A percentile compares a stretch with the other conserved stretches of the same genome.
Conservation (phyloP, 192 early-diverging fungal genomes). For the Haplosporangium gracile region DNA sequence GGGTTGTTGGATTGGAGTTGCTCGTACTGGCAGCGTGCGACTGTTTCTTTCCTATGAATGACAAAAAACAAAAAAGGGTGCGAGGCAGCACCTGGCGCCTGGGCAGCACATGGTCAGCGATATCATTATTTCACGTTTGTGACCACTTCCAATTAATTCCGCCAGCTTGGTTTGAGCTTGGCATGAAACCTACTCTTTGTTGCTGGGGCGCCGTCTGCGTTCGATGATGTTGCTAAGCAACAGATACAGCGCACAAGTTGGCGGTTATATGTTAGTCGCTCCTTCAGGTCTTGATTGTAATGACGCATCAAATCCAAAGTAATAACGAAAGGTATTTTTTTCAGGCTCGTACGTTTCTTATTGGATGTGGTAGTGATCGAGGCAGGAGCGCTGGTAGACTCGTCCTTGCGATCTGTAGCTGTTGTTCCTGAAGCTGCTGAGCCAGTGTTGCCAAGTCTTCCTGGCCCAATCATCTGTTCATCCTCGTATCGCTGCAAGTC, state of each 20-base stretch:
- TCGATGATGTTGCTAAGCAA: constrained; percentile 16
- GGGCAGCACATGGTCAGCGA: not conserved
- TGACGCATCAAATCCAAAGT: not conserved
- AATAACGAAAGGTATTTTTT: not conserved
- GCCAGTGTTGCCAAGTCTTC: constrained; percentile 54
- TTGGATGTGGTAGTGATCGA: constrained; percentile 30
- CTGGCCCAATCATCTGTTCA: constrained; percentile 81
- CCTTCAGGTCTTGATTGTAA: not conserved
- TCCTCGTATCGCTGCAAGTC: constrained; percentile 94
- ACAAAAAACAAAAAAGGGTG: not conserved
- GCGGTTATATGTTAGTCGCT: not conserved
- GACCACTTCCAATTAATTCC: not conserved
- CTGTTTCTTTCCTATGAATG: constrained; percentile 47
- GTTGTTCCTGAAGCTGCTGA: constrained; percentile 33
- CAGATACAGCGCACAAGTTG: not conserved
- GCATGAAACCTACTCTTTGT: constrained; percentile 51
- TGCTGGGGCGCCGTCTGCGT: constrained; percentile 31
- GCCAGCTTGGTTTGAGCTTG: not conserved
- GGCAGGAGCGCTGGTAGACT: constrained; percentile 46
- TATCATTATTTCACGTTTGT: not conserved
- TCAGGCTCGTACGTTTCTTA: constrained; percentile 36
- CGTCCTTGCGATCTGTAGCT: constrained; percentile 60
- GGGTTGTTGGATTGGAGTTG: constrained; percentile 17
- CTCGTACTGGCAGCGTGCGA: constrained; percentile 30
- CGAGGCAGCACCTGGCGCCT: not conserved